Base-by-base conservation (phyloP, 2,329 filamentous ascomycete genomes). In the Colletotrichum liriopes region DNA sequence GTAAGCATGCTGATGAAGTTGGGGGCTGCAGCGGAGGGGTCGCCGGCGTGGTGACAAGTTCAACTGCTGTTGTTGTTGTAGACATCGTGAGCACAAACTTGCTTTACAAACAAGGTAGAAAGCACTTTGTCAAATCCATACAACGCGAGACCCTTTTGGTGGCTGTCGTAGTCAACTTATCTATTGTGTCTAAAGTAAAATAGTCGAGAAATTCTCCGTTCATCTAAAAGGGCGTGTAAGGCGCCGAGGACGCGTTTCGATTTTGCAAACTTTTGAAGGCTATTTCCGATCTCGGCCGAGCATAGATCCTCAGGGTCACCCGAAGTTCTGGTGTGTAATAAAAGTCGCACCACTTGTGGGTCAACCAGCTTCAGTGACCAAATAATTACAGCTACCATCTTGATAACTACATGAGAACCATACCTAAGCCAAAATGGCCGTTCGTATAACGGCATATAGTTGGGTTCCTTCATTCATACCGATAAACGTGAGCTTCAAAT, bases 281-380 rank as follows among this genome's bases (percentile, higher is more conserved):
- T 32, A 11, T 23, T n/a, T 45, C 67, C 67, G 62, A 61, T 51
- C 58, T 67, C 67, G 67, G 67, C 67, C 62, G 62, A 71, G 55
- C 55, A 32, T 60, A 55, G 54, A 61, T 45, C 47, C 32, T 62
- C 67, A 32, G 63, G 55, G 51, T 26, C 55, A 47, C 29, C 62
- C 62, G 11, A 37, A 6, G 6, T 32, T 6, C 29, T 3, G 6
- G 29, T 32, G 29, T 32, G 29, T 32, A 4, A 26, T 26, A 26
- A 26, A 32, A 32, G 29, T 32, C 29, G 29, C 29, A 32, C 29
- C 29, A 32, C 29, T 32, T 32, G 29, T 32, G 29, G 29, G 29
- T 32, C 29, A 32, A 3, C 29, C 29, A 32, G 29, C 29, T 32
- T 6, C 29, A 32, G 6, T 32, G 29, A 32, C 29, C 3, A 2